phyloP scores from a whole-genome alignment of 805 yeast species.

The Sungouiozyma ichnusensis region DNA sequence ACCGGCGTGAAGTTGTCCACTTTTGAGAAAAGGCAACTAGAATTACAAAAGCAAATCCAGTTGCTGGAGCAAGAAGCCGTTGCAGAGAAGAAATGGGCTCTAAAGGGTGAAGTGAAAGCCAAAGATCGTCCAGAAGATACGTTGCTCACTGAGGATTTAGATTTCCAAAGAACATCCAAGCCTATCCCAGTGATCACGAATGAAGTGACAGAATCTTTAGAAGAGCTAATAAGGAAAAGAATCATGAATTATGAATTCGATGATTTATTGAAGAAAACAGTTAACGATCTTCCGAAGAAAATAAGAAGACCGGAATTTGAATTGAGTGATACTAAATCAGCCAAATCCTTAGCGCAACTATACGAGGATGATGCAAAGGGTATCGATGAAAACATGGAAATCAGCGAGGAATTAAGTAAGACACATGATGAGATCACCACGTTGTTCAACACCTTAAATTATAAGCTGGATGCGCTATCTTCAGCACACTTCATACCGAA shows the following conservation, averaged over 20 bases:
- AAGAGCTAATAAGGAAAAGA: conserved; percentile 79
- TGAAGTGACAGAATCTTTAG: conserved; percentile 76
- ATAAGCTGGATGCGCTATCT: conserved; percentile 75
- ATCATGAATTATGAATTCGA: conserved; percentile 69
- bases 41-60: conserved; percentile 66
- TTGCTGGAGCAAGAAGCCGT: conserved; percentile 77
- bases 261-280: conserved; percentile 66
- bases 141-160: conserved; percentile 66
- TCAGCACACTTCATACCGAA: conserved; percentile 94
- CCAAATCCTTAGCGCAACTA: conserved; percentile 80
- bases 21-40: conserved; percentile 73
- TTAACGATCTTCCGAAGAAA: conserved; percentile 55
- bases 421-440: conserved; percentile 72
- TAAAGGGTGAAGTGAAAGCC: conserved; percentile 85
- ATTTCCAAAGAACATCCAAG: conserved; percentile 86
- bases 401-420: conserved; percentile 52
- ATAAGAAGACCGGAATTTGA: conserved; percentile 41
- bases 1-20: conserved; percentile 41
- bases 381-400: conserved; percentile 37
- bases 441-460: conserved; percentile 49
- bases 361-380: conserved; percentile 78
- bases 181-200: conserved; percentile 93
- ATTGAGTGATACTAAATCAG: conserved; percentile 73
- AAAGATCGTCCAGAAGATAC: conserved; percentile 79
- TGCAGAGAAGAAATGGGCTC: conserved; percentile 86